phyloP scores from a whole-genome alignment of 108 stramenopile species.

The Nitzschia sp. region DNA sequence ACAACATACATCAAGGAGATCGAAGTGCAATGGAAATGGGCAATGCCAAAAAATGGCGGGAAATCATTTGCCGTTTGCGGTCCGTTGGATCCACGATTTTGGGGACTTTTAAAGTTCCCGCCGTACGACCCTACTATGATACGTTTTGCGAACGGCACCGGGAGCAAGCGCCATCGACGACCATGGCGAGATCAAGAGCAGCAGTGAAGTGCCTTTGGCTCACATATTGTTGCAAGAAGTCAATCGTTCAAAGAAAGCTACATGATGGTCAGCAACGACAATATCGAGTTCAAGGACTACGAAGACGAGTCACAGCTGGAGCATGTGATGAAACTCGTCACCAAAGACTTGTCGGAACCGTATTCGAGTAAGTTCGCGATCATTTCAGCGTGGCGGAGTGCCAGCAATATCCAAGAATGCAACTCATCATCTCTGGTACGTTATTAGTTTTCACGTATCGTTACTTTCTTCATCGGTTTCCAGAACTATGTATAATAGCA shows the following conservation, averaged over 20 bases:
- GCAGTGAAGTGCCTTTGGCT: not conserved
- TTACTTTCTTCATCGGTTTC: conserved; percentile 85
- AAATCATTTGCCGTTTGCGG: too few relatives aligned
- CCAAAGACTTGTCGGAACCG: conserved; percentile 82
- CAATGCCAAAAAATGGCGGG: too few relatives aligned
- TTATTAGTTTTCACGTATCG: conserved; percentile 83
- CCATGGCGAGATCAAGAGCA: too few relatives aligned
- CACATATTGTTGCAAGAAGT: not conserved
- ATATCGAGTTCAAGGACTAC: conserved; percentile 75
- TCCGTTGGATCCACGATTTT: too few relatives aligned
- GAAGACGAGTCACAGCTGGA: conserved; percentile 78
- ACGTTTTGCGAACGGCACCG: too few relatives aligned
- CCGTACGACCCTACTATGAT: too few relatives aligned
- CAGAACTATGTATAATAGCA: conserved; percentile 83
- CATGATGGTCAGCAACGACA: not conserved
- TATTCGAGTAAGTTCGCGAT: conserved; percentile 70
- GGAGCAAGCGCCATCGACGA: too few relatives aligned
- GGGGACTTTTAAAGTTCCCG: too few relatives aligned
- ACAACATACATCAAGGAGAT: too few relatives aligned
- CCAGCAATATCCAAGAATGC: too few relatives aligned
- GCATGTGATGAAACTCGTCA: conserved; percentile 76
- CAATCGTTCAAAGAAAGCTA: not conserved
- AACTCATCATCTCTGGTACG: not conserved
- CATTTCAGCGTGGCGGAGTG: not conserved
- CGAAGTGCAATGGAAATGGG: too few relatives aligned